A percentile compares a stretch with the other conserved stretches of the same genome.
phyloP scores from a whole-genome alignment of 2,329 filamentous ascomycete genomes.

The Nigrospora osmanthi region DNA sequence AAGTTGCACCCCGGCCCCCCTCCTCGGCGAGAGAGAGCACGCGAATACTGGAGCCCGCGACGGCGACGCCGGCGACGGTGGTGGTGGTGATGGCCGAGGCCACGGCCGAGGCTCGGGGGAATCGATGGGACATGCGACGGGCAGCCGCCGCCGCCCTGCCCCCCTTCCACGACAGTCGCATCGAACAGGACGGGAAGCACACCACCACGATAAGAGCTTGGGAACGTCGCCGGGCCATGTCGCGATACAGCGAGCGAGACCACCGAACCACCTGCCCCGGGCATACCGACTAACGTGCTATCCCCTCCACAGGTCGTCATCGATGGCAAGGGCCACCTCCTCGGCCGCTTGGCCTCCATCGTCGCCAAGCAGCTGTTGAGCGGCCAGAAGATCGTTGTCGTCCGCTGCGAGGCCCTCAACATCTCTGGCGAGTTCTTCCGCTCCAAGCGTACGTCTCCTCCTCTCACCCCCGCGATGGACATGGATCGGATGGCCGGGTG shows the following conservation, averaged over 20 bases:
- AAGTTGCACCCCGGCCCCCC: slow-evolving; percentile 33
- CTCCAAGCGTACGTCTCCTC: slow-evolving; percentile 85
- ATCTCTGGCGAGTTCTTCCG: slow-evolving; percentile 99
- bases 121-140: too few relatives aligned
- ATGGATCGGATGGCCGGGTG: not conserved
- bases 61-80: too few relatives aligned
- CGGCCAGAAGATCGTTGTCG: slow-evolving; percentile 98
- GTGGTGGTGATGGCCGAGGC: too few relatives aligned
- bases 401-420: slow-evolving; percentile 98
- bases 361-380: slow-evolving; percentile 98
- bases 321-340: slow-evolving; percentile 99
- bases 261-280: too few relatives aligned
- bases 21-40: too few relatives aligned
- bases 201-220: too few relatives aligned
- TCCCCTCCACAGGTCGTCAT: slow-evolving; percentile 71
- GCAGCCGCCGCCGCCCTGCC: too few relatives aligned
- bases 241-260: too few relatives aligned
- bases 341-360: slow-evolving; percentile 95
- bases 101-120: too few relatives aligned
- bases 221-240: not conserved
- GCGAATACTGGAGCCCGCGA: too few relatives aligned
- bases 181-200: too few relatives aligned
- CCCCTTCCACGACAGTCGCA: too few relatives aligned
- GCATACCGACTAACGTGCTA: slow-evolving; percentile 21
- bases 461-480: not conserved